Evolutionary conservation across 1,139 yeast genomes (phyloP).

Genomic region (Wickerhamiella infanticola): DNA sequence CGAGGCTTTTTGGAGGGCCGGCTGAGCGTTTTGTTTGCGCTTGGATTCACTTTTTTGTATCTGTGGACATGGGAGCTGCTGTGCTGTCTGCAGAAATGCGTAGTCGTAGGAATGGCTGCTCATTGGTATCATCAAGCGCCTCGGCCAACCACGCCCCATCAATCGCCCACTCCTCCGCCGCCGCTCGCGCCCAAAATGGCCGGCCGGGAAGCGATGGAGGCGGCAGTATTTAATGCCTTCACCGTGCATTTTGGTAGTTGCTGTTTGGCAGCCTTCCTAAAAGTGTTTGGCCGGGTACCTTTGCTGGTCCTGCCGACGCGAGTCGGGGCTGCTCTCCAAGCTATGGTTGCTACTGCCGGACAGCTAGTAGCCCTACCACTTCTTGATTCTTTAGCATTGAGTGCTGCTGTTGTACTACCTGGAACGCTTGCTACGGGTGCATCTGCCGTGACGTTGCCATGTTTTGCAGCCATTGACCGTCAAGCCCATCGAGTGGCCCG

Average conservation of each 20-base stretch:
- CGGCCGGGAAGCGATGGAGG: conserved; percentile 15
- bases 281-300: conserved; percentile 25
- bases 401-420: conserved; percentile 25
- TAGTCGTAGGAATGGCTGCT: conserved; percentile 24
- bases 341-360: neutral
- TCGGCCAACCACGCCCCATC: conserved; percentile 3
- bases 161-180: conserved; percentile 5
- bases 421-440: conserved; percentile 23
- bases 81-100: conserved; percentile 25
- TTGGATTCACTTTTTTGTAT: conserved; percentile 26
- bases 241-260: conserved; percentile 26
- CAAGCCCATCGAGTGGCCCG: conserved; percentile 27
- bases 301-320: conserved; percentile 22
- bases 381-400: conserved; percentile 26
- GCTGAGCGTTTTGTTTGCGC: conserved; percentile 21
- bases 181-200: neutral
- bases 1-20: conserved; percentile 26
- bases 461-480: conserved; percentile 17
- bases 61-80: conserved; percentile 31
- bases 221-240: conserved; percentile 19
- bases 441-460: conserved; percentile 15
- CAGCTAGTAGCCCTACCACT: conserved; percentile 14
- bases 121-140: conserved; percentile 28
- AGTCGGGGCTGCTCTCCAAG: neutral
- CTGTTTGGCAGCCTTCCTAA: conserved; percentile 24